Base-by-base conservation (phyloP, 1,139 yeast species). In the Suhomyces wounanorum region DNA sequence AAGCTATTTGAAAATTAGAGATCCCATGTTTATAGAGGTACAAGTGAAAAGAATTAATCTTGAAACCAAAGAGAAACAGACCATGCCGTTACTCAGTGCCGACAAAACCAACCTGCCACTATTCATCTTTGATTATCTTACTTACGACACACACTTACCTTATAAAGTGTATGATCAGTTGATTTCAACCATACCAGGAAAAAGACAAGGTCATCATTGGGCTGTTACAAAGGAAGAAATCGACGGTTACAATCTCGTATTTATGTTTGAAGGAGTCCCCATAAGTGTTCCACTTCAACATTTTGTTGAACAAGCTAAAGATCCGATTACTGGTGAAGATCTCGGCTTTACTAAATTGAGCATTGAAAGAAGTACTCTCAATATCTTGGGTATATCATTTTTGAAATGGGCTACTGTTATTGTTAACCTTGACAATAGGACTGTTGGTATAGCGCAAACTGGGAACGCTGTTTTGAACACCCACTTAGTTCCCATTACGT, bases 241-340 rank as follows among this genome's bases (percentile, higher is more conserved):
- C 10, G 7, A 8, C 10, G 9, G 10, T 8, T 10, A 26, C 10
- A 26, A 36, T n/a, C 75, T 70, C 38, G 61, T 57, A 14, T 68
- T 80, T 55, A 72, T 77, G 55, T 83, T 85, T 64, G 84, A 83
- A 48, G 82, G 83, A 25, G 63, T 68, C n/a, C 62, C 67, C 28
- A 74, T 84, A 52, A 59, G 65, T 7, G 79, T 79, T 9, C 78
- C 85, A 16, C 59, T 80, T 40, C 60, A 68, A 21, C 68, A 75
- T 52, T 75, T 79, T 58, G 47, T 54, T 16, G 51, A 37, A 3
- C 45, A 35, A 17, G 47, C 47, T 17, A 40, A 45, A 40, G 51
- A 50, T 30, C n/a, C n/a, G n/a, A 18, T 13, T 23, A 39, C 43
- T 43, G 52, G 51, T 8, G 37, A 52, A 11, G 21, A 23, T 3